phyloP scores from a whole-genome alignment of 2,329 filamentous ascomycete genomes.

The Gnomoniopsis smithogilvyi region DNA sequence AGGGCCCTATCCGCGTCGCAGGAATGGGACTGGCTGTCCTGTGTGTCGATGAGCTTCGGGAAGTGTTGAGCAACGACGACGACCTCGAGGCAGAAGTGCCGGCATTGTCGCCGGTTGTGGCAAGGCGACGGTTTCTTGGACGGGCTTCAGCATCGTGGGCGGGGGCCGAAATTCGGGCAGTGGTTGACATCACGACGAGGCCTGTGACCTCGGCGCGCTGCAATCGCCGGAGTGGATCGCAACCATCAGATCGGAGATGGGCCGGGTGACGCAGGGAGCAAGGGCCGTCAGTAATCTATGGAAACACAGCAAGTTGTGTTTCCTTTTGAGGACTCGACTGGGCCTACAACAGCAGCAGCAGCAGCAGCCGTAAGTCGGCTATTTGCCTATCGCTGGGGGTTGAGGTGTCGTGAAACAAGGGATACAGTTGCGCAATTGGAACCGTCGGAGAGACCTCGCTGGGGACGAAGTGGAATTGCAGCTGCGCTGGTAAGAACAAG shows the following conservation, averaged over 20 bases:
- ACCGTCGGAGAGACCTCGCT: not conserved
- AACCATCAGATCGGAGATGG: conserved; percentile 24
- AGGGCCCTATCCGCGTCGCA: conserved; percentile 33
- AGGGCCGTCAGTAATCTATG: not conserved
- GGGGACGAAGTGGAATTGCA: not conserved
- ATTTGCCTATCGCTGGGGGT: not conserved
- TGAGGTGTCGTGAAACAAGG: not conserved
- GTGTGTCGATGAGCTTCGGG: conserved; percentile 30
- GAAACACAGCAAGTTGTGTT: not conserved
- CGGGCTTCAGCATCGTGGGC: conserved; percentile 42
- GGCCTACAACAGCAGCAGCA: not conserved
- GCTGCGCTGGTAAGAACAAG: not conserved
- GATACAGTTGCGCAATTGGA: not conserved
- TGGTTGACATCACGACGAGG: conserved; percentile 38
- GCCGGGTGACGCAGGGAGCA: conserved; percentile 1
- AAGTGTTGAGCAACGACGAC: conserved; percentile 25
- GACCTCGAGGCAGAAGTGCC: conserved; percentile 25
- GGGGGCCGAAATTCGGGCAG: conserved; percentile 38
- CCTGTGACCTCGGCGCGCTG: conserved; percentile 26
- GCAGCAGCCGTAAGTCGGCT: not conserved
- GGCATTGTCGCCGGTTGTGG: conserved; percentile 28
- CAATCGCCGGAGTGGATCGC: conserved; percentile 20
- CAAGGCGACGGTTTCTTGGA: conserved; percentile 48
- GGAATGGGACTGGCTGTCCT: conserved; percentile 47
- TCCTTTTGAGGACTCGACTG: not conserved